phyloP scores from a whole-genome alignment of 805 yeast species.

The Lipomyces yamadae region DNA sequence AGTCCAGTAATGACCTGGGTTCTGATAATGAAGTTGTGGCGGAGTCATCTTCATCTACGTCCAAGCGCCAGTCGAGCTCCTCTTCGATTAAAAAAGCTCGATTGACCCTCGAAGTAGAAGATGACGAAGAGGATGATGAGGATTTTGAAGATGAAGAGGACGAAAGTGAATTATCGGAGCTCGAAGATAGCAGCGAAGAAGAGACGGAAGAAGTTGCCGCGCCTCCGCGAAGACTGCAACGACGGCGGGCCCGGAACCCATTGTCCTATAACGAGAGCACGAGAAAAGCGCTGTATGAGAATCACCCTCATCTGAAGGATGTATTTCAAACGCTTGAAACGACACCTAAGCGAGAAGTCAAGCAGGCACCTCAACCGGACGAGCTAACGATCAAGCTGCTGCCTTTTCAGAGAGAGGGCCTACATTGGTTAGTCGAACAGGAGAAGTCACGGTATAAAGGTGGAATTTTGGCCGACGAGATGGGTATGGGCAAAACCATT shows the following conservation, averaged over 20 bases:
- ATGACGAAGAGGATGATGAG: constrained; percentile 15
- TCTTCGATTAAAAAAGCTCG: constrained; percentile 3
- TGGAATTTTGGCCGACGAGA: constrained; percentile 95
- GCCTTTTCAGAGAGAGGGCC: constrained; percentile 93
- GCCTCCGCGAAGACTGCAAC: constrained; percentile 3
- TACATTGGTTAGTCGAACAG: constrained; percentile 84
- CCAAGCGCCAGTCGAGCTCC: background rate
- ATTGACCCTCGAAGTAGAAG: background rate
- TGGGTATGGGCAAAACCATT: constrained; percentile 99
- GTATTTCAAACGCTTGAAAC: constrained; percentile 69
- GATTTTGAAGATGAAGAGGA: constrained; percentile 8
- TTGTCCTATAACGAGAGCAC: constrained; percentile 29
- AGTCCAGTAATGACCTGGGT: background rate
- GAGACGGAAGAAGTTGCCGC: constrained; percentile 7
- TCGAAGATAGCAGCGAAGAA: constrained; percentile 18
- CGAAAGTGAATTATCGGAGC: constrained; percentile 16
- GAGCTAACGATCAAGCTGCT: constrained; percentile 74
- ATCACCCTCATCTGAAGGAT: constrained; percentile 77
- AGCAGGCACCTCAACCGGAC: constrained; percentile 70
- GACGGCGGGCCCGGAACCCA: constrained; percentile 16
- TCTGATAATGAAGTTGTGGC: background rate
- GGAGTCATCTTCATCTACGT: constrained; percentile 1
- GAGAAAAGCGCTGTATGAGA: constrained; percentile 58
- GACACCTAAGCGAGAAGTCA: constrained; percentile 50
- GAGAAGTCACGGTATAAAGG: constrained; percentile 81